Base-by-base conservation (phyloP, 441 rosid genomes). In the Euphorbia corollata region DNA sequence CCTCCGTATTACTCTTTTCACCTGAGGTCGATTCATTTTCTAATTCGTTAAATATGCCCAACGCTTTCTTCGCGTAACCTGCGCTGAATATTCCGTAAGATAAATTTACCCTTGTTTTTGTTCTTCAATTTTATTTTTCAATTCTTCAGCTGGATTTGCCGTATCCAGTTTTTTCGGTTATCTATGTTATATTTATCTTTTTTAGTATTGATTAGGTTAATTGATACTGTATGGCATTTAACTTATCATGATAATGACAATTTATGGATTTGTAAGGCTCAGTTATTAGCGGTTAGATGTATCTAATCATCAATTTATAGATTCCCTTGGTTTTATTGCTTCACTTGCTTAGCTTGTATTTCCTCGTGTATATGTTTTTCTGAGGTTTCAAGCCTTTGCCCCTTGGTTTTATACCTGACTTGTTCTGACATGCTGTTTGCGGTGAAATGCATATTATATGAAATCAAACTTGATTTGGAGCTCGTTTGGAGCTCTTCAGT, bases 11-110 rank as follows among this genome's bases (percentile, higher is more conserved):
- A 51, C 65, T 23, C 36, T 48, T 59, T 15, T 16, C 75, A 67
- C 61, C 54, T 50, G 59, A 59, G 18, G 24, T 19, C 34, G 57
- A 30, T 9, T 72, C 56, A 59, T 50, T 69, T 73, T 54, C 47
- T 70, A 47, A 67, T 74, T 24, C 53, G 70, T 73, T 64, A 68
- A 56, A 7, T 24, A 67, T 70, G 20, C 67, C 2, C 47, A 13
- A 38, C 62, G 19, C 75, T 23, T 69, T 67, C 47, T 12, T 63
- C 71, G 32, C 51, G 64, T 45, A 7, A 22, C 71, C 34, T 60
- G 67, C 71, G 74, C 67, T 8, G 68, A 71, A 73, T 54, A 38
- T 76, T 74, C 76, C 63, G 79, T 81, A 73, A 77, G 79, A 22
- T 66, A 30, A 15, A 12, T 51, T 10, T 47, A 15, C 30, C 27